These are phyloP conservation scores for Aspergillus uvarum DNA, from an alignment of 2,329 filamentous ascomycete species.

Conservation along the genomic window DNA sequence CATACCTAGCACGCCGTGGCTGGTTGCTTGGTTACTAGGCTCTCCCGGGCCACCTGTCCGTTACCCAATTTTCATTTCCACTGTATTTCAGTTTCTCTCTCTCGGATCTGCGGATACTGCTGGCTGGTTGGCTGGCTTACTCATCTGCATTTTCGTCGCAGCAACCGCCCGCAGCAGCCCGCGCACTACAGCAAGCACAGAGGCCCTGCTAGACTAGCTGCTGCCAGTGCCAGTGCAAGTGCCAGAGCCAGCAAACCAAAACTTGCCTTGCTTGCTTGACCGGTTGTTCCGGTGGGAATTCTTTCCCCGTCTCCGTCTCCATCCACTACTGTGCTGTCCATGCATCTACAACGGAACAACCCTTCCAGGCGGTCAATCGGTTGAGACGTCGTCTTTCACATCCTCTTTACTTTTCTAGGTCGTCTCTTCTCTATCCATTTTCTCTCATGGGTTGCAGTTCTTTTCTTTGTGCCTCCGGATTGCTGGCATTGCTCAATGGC, in stretches of 20 bases:
- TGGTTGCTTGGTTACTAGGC: conserved; percentile 13
- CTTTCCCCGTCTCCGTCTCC: neutral
- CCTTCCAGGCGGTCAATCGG: neutral
- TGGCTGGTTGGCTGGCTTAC: conserved; percentile 31
- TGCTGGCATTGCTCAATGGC: neutral
- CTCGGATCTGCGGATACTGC: conserved; percentile 38
- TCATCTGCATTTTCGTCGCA: conserved; percentile 37
- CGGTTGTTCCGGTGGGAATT: conserved; percentile 8
- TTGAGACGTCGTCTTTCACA: neutral
- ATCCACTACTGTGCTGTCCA: neutral
- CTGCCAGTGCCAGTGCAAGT: neutral
- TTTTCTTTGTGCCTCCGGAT: neutral
- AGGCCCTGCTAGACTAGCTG: conserved; percentile 4
- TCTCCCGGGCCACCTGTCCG: conserved; percentile 28
- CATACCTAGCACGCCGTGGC: neutral
- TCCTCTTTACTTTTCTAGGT: neutral
- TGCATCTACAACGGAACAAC: no score
- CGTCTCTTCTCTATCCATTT: neutral
- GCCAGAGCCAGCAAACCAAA: conserved; percentile 3
- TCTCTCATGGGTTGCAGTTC: neutral
- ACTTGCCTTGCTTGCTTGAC: neutral
- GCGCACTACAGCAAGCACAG: neutral
- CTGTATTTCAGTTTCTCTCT: conserved; percentile 27
- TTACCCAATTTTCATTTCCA: conserved; percentile 28
- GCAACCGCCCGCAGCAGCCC: conserved; percentile 24